Evolutionary conservation across 352 stramenopile species (phyloP), one percentile per base, ranked within the genome.

Genomic region (Globisporangium uncinulatum): DNA sequence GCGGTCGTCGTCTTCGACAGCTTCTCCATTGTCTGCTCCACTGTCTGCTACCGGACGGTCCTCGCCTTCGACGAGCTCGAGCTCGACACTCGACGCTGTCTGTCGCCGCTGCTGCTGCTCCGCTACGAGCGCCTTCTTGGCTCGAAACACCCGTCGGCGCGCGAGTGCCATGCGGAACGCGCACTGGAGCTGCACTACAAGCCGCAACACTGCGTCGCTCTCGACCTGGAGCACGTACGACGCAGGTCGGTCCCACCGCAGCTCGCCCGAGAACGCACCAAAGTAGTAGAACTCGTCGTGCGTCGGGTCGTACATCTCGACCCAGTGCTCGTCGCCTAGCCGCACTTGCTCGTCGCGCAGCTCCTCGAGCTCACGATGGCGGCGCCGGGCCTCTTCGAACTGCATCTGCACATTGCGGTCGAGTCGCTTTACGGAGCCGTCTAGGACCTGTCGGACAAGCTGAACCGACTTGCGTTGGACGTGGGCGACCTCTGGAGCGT

Each of bases 221-320:
- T 72, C 67, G n/a, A 68, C 41, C 52, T 69, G 36, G 62, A 70
- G 56, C 39, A 71, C 56, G 71, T 70, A 62, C 61, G 34, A 63
- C 21, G 62, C 54, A 7, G 74, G 74, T 10, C 54, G 52, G 19
- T 78, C 58, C 77, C 74, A 84, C 6, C 67, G 62, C 52, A 86
- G 54, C 48, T 84, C 67, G 17, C 74, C 74, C 11, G 69, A 74
- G 20, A 68, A 57, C 19, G 69, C 53, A 1, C 67, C 57, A 39
- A 79, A 86, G 62, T 77, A 87, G 59, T 83, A 87, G 51, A 73
- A 56, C 5, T 49, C 36, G 36, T 74, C 65, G n/a, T 78, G 71
- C 0, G 63, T 69, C 29, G 65, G 67, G 45, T 87, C 74, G 48
- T 73, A 77, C 65, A 86, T 69, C 59, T 86, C 67, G 52, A 86